phyloP scores from a whole-genome alignment of 306 rosid genomes.

The Sophora flavescens region DNA sequence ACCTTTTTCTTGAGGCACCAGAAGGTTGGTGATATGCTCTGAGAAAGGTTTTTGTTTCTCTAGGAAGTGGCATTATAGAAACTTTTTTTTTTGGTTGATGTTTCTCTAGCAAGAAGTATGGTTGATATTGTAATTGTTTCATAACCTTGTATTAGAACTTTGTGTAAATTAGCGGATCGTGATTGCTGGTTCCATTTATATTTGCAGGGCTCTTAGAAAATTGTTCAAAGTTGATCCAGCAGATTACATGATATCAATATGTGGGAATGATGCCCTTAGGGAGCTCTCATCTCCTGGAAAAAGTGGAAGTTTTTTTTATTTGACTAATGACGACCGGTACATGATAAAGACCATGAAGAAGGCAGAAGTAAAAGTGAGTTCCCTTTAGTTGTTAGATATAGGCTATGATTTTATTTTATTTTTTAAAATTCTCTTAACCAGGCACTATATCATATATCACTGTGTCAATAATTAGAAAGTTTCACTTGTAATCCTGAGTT shows the following conservation, averaged over 20 bases:
- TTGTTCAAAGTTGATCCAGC: conserved; percentile 96
- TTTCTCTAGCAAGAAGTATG: neutral
- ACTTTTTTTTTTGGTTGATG: neutral
- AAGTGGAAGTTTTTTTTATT: conserved; percentile 96
- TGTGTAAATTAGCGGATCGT: neutral
- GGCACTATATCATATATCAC: neutral
- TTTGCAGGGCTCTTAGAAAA: conserved; percentile 88
- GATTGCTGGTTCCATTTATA: conserved; percentile 45
- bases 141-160: neutral
- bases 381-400: conserved; percentile 21
- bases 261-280: conserved; percentile 92
- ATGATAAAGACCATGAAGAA: conserved; percentile 98
- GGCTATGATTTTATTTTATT: neutral
- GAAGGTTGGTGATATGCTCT: conserved; percentile 10
- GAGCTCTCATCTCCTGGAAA: conserved; percentile 98
- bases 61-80: neutral
- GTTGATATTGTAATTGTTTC: conserved; percentile 4
- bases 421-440: neutral
- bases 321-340: conserved; percentile 90
- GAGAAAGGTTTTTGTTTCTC: conserved; percentile 29
- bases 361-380: conserved; percentile 92
- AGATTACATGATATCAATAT: conserved; percentile 96
- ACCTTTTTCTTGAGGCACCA: conserved; percentile 27
- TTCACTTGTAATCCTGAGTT: conserved; percentile 5
- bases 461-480: conserved; percentile 4